Conservation (phyloP, 768 basidiomycete genomes). For the Trametes cingulata region DNA sequence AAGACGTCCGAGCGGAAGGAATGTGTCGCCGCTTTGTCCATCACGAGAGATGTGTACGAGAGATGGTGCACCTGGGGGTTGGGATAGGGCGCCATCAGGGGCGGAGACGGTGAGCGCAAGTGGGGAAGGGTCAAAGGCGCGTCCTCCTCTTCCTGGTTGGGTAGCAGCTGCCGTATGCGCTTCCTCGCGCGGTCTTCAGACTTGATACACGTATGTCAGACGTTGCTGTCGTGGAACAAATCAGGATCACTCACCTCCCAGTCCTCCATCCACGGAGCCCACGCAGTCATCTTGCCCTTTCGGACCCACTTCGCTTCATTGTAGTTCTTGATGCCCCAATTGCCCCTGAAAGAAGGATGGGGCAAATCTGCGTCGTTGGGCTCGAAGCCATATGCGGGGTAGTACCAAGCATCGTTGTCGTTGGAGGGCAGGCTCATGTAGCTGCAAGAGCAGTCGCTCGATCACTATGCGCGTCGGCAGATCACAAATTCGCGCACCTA, state of each 20-base stretch:
- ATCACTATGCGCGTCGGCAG: too few relatives aligned
- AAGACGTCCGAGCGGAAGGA: constrained; percentile 79
- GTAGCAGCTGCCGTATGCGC: constrained; percentile 68
- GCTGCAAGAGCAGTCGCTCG: constrained; percentile 9
- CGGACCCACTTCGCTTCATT: constrained; percentile 83
- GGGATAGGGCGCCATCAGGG: constrained; percentile 74
- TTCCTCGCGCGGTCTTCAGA: constrained; percentile 83
- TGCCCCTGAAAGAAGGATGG: constrained; percentile 54
- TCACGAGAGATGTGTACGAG: constrained; percentile 80
- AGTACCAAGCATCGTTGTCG: constrained; percentile 82
- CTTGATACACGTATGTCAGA: constrained; percentile 38
- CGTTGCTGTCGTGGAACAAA: neutral
- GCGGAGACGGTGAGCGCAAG: constrained; percentile 76
- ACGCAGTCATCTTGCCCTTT: constrained; percentile 76
- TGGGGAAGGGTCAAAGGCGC: constrained; percentile 77
- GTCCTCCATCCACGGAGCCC: constrained; percentile 84
- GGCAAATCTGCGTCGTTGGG: constrained; percentile 55
- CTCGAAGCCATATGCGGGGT: constrained; percentile 74
- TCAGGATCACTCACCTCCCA: constrained; percentile 64
- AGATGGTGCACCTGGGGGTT: constrained; percentile 66
- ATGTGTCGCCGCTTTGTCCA: constrained; percentile 83
- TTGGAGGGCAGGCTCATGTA: constrained; percentile 41
- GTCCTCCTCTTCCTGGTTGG: constrained; percentile 59
- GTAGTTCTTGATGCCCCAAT: constrained; percentile 81
- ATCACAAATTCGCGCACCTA: constrained; percentile 13